A percentile compares a stretch with the other conserved stretches of the same genome.
phyloP scores from a whole-genome alignment of 1,139 yeast genomes.

The Pneumocystis oryctolagi region DNA sequence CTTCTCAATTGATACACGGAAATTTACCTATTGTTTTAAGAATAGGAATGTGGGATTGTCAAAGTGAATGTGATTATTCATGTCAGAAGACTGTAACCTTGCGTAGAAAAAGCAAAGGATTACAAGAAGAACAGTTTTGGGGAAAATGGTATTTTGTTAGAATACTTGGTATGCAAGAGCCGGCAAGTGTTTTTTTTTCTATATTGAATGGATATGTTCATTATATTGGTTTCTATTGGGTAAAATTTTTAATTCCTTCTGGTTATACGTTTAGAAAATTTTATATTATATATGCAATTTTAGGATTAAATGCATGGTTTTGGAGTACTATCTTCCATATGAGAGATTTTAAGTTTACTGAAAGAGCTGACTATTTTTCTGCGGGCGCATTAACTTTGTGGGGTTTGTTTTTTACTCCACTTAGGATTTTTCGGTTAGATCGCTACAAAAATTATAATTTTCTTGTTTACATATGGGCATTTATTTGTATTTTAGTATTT shows the following conservation, averaged over 20 bases:
- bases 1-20: slow-evolving; percentile 2
- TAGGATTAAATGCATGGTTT: slow-evolving; percentile 78
- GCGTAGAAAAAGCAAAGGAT: slow-evolving; percentile 32
- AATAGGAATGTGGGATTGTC: slow-evolving; percentile 61
- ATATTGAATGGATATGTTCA: slow-evolving; percentile 68
- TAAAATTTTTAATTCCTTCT: slow-evolving; percentile 15
- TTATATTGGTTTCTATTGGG: slow-evolving; percentile 35
- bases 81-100: slow-evolving; percentile 67
- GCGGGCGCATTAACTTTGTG: slow-evolving; percentile 78
- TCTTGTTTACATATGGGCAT: slow-evolving; percentile 27
- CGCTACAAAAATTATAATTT: slow-evolving; percentile 22
- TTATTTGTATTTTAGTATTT: slow-evolving; percentile 37
- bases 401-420: slow-evolving; percentile 55
- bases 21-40: slow-evolving; percentile 34
- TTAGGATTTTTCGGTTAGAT: slow-evolving; percentile 46
- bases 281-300: slow-evolving; percentile 35
- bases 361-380: slow-evolving; percentile 74
- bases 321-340: slow-evolving; percentile 75
- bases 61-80: slow-evolving; percentile 74
- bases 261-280: slow-evolving; percentile 27
- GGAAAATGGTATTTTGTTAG: slow-evolving; percentile 94
- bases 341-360: slow-evolving; percentile 69
- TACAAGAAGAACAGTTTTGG: slow-evolving; percentile 66
- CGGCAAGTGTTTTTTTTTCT: slow-evolving; percentile 69
- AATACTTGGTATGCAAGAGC: slow-evolving; percentile 63